Conservation (phyloP, 805 yeast genomes). For the Sungouiozyma ichnusensis region DNA sequence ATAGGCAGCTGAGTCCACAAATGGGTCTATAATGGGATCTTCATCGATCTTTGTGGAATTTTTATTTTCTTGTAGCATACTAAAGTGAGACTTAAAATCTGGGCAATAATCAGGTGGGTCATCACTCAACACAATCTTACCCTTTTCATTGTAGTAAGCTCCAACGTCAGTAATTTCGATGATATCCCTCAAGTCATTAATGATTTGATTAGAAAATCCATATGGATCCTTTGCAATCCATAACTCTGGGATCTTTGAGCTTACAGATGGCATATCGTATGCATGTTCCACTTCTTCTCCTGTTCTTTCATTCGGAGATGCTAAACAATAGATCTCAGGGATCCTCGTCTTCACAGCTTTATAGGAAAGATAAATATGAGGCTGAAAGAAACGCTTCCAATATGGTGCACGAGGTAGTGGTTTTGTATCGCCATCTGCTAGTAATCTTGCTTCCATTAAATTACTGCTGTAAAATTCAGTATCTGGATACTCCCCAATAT, state of each 20-base stretch:
- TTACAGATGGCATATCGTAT: slow-evolving; percentile 65
- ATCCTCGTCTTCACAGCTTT: slow-evolving; percentile 38
- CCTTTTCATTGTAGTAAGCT: slow-evolving; percentile 46
- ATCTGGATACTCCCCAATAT: slow-evolving; percentile 6
- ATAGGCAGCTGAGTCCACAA: not conserved
- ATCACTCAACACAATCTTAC: slow-evolving; percentile 39
- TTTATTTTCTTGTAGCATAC: slow-evolving; percentile 3
- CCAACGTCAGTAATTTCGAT: slow-evolving; percentile 60
- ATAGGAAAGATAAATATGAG: slow-evolving; percentile 43
- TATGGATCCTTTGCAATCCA: slow-evolving; percentile 90
- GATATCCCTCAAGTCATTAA: slow-evolving; percentile 42
- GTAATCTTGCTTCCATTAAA: slow-evolving; percentile 39
- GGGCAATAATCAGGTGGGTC: slow-evolving; percentile 34
- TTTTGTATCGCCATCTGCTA: slow-evolving; percentile 50
- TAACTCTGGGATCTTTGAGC: slow-evolving; percentile 57
- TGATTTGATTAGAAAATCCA: slow-evolving; percentile 62
- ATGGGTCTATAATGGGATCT: slow-evolving; percentile 2
- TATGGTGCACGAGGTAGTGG: slow-evolving; percentile 30
- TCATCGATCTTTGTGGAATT: slow-evolving; percentile 9
- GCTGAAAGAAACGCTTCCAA: slow-evolving; percentile 42
- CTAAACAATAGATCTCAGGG: slow-evolving; percentile 51
- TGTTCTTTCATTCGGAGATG: slow-evolving; percentile 33
- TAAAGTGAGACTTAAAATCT: not conserved
- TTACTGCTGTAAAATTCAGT: slow-evolving; percentile 14
- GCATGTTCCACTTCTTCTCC: slow-evolving; percentile 44